Conservation (phyloP, 2,329 filamentous ascomycete genomes). For the Sclerotinia minor region DNA sequence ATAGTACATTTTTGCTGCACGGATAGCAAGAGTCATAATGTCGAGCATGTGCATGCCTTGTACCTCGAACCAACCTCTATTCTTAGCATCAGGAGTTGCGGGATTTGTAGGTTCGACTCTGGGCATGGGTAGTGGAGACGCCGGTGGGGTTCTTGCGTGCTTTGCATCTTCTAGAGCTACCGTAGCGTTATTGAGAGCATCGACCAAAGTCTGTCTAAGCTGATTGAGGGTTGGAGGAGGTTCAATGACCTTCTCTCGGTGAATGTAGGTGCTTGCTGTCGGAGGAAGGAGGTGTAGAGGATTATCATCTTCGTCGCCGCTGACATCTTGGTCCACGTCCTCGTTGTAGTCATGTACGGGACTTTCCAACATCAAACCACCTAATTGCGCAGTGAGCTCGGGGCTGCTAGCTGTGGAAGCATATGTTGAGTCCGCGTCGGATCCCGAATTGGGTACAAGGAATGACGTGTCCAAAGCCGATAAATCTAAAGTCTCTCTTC, state of each 20-base stretch:
- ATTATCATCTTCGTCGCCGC: constrained; percentile 60
- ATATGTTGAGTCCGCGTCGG: constrained; percentile 60
- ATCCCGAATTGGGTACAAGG: constrained; percentile 47
- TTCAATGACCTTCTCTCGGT: constrained; percentile 76
- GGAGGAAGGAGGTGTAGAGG: constrained; percentile 81
- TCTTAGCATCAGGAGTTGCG: constrained; percentile 37
- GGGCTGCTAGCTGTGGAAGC: constrained; percentile 61
- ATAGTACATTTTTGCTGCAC: constrained; percentile 94
- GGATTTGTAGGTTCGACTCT: constrained; percentile 31
- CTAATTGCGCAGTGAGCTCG: constrained; percentile 47
- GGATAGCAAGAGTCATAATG: constrained; percentile 90
- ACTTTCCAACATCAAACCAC: constrained; percentile 43
- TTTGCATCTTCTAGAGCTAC: constrained; percentile 64
- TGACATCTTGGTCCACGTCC: constrained; percentile 51
- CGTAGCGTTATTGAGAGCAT: constrained; percentile 67
- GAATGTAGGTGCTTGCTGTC: constrained; percentile 92
- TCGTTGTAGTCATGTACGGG: constrained; percentile 47
- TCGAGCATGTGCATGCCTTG: constrained; percentile 92
- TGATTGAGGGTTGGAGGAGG: constrained; percentile 81
- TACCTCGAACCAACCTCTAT: constrained; percentile 74
- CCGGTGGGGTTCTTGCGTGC: constrained; percentile 37
- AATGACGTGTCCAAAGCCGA: constrained; percentile 52
- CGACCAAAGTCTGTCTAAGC: constrained; percentile 68
- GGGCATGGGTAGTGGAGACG: constrained; percentile 31
- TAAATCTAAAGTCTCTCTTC: constrained; percentile 54